Percentiles rank a stretch among this genome's conserved stretches.
Conservation (phyloP, 805 yeast genomes). For the Wickerhamiella azymoides region DNA sequence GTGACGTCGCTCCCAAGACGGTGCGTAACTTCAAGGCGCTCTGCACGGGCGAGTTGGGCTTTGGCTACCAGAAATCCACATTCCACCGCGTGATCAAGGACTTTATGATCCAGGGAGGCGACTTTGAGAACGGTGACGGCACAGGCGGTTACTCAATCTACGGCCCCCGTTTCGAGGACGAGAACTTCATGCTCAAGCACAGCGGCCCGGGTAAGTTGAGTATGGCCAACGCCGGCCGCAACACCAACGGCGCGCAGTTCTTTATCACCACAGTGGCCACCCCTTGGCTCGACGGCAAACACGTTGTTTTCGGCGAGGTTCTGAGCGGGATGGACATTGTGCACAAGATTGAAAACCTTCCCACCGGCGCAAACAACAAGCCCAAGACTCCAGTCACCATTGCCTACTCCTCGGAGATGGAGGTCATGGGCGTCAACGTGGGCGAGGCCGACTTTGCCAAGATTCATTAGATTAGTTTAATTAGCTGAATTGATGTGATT, state of each 20-base stretch:
- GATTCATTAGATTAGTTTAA: background rate
- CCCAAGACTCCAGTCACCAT: conserved; percentile 28
- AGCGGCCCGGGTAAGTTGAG: conserved; percentile 40
- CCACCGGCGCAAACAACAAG: conserved; percentile 46
- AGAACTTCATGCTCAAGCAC: conserved; percentile 17
- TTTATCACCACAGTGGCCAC: conserved; percentile 70
- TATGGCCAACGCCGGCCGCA: conserved; percentile 7
- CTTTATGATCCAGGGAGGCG: conserved; percentile 27
- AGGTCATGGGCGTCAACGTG: background rate
- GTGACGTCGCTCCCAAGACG: conserved; percentile 63
- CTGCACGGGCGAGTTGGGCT: conserved; percentile 55
- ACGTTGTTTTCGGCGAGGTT: conserved; percentile 85
- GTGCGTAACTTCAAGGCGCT: conserved; percentile 65
- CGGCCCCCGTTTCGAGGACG: conserved; percentile 5
- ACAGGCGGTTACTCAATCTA: conserved; percentile 6
- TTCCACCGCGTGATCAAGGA: conserved; percentile 54
- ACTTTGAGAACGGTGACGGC: conserved; percentile 5
- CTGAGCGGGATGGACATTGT: conserved; percentile 59
- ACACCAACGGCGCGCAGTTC: conserved; percentile 47
- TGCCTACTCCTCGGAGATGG: background rate
- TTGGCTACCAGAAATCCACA: conserved; percentile 53
- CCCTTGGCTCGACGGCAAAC: conserved; percentile 72
- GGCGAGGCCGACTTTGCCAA: background rate
- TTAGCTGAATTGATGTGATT: too few relatives aligned
- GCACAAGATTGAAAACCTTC: conserved; percentile 46